Conservation (phyloP, 441 rosid genomes). For the Erodium trifolium region DNA sequence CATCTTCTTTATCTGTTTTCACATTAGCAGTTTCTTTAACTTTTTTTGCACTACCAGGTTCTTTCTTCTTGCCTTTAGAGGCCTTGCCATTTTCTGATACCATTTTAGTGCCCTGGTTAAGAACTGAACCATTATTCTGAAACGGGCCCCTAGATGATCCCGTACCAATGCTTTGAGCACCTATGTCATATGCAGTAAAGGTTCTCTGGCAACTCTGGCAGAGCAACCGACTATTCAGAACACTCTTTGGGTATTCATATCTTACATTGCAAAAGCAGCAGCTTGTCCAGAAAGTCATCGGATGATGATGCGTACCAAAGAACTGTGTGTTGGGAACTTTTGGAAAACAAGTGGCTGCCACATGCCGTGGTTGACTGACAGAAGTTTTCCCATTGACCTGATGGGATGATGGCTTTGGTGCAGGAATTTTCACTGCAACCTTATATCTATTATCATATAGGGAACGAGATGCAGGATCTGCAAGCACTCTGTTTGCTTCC, state of each 20-base stretch:
- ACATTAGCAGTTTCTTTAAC: background rate
- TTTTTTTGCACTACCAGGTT: background rate
- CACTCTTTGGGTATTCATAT: conserved; percentile 29
- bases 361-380: conserved; percentile 15
- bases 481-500: conserved; percentile 46
- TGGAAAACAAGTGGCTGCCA: conserved; percentile 13
- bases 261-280: conserved; percentile 38
- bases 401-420: conserved; percentile 21
- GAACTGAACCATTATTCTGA: conserved; percentile 26
- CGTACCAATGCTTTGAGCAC: conserved; percentile 22
- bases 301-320: conserved; percentile 20
- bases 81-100: conserved; percentile 23
- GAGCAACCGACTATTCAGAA: conserved; percentile 25
- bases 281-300: conserved; percentile 39
- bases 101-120: conserved; percentile 27
- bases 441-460: conserved; percentile 41
- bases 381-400: conserved; percentile 22
- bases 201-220: conserved; percentile 35
- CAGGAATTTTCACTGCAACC: conserved; percentile 15
- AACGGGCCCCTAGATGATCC: conserved; percentile 25
- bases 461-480: conserved; percentile 35
- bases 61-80: conserved; percentile 21
- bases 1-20: conserved; percentile 22
- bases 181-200: conserved; percentile 35
- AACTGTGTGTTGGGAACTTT: conserved; percentile 16